Base-by-base conservation (phyloP, 495 filamentous ascomycete genomes). In the Trypethelium eluteriae region DNA sequence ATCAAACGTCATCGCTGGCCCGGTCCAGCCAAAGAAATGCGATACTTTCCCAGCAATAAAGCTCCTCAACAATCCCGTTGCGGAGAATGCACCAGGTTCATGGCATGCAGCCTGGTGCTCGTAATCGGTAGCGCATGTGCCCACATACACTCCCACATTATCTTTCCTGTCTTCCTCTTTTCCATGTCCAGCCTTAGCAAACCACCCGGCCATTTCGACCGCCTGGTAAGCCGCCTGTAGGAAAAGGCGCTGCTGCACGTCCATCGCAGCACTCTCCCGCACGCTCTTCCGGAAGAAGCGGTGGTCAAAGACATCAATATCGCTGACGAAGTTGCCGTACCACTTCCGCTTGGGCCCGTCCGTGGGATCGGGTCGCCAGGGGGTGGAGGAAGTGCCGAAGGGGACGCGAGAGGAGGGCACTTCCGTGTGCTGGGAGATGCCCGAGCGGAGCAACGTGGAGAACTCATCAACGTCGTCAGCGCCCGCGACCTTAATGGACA, bases 401-500 rank as follows among this genome's bases (percentile, higher is more conserved):
- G 53, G n/a, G 62, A 80, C 76, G 16, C 81, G 77, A 0, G 78
- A 74, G 0, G 63, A 38, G 0, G 79, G 73, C 32, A 83, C 70
- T 62, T 76, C 74, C 3, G 64, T 57, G 38, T 83, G 79, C 64
- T 81, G 79, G 0, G 79, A 82, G 61, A 80, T 62, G 2, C 78
- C 81, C 0, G 71, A 62, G 25, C 70, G 71, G 1, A 83, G 67
- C 2, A 82, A 59, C 0, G 79, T 39, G 78, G 78, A 81, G 64
- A 82, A 81, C 35, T 83, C 77, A 0, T 77, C 74, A 1, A 80
- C 47, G 47, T 81, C 74, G 14, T 81, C 74, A 1, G 82, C 82
- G 1, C 82, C 83, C 7, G 82, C 77, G 0, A 80, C 49, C 73
- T 80, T 77, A 62, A 75, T 76, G 0, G 82, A 76, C 81, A 84